A percentile compares a stretch with the other conserved stretches of the same genome.
Evolutionary conservation across 164 flowering plant genomes (phyloP).

Genomic region (Akebia trifoliata): DNA sequence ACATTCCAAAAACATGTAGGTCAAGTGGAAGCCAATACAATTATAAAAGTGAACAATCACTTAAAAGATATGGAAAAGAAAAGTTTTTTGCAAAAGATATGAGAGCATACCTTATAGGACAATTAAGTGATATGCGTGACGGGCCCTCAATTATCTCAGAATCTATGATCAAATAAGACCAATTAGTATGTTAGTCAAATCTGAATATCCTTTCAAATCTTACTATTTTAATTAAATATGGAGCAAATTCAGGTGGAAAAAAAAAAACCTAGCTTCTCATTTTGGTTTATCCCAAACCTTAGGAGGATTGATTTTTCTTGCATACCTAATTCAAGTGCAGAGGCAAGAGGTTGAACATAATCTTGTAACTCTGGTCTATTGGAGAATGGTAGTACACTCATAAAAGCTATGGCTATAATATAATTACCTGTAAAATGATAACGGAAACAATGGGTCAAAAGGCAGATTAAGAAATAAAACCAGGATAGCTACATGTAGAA

Average conservation of each 20-base stretch:
- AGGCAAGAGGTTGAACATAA: constrained; percentile 44
- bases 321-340: constrained; percentile 52
- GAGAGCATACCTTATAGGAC: constrained; percentile 79
- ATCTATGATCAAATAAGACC: constrained; percentile 35
- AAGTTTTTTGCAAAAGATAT: background rate
- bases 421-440: constrained; percentile 48
- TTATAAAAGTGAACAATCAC: background rate
- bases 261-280: background rate
- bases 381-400: constrained; percentile 33
- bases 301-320: background rate
- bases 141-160: constrained; percentile 77
- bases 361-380: constrained; percentile 42
- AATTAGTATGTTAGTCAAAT: too few species aligned
- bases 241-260: too few species aligned
- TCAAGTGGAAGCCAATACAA: background rate
- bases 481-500: constrained; percentile 2
- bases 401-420: constrained; percentile 52
- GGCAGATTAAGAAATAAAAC: background rate
- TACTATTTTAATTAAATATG: too few species aligned
- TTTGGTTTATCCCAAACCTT: too few species aligned
- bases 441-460: constrained; percentile 9
- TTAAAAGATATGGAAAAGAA: background rate
- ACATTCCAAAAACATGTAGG: background rate
- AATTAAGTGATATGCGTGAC: constrained; percentile 80
- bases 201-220: too few species aligned